Evolutionary conservation across 306 rosid species (phyloP).

Genomic region (Prosopis cineraria): DNA sequence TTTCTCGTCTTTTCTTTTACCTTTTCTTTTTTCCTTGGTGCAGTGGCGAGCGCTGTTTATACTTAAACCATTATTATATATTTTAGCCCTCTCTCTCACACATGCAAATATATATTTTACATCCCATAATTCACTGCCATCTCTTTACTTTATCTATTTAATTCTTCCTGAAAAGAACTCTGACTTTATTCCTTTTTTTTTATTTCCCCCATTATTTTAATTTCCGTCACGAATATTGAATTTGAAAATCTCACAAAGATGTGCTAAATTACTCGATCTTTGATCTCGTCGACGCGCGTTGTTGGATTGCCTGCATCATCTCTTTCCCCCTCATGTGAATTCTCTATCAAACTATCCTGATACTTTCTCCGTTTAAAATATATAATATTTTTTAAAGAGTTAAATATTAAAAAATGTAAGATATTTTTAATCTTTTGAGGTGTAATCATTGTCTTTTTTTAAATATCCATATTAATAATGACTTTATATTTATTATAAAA

Average conservation of each 20-base stretch:
- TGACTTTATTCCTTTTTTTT: slow-evolving; percentile 38
- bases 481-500: no score
- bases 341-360: no score
- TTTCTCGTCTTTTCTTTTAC: no score
- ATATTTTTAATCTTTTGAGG: no score
- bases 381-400: no score
- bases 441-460: no score
- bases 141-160: slow-evolving; percentile 8
- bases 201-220: not conserved
- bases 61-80: not conserved
- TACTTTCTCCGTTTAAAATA: no score
- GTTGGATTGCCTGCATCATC: no score
- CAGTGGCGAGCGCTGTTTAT: not conserved
- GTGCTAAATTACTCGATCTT: not conserved
- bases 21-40: not conserved
- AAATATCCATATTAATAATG: no score
- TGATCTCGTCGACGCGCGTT: no score
- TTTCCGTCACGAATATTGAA: not conserved
- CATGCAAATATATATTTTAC: not conserved
- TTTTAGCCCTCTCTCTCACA: not conserved
- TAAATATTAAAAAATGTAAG: no score
- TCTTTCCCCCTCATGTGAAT: no score
- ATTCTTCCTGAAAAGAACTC: slow-evolving; percentile 26
- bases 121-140: not conserved
- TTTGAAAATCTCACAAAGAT: not conserved